Base-by-base conservation (phyloP, 2,329 filamentous ascomycete genomes). In the Colletotrichum salicis region DNA sequence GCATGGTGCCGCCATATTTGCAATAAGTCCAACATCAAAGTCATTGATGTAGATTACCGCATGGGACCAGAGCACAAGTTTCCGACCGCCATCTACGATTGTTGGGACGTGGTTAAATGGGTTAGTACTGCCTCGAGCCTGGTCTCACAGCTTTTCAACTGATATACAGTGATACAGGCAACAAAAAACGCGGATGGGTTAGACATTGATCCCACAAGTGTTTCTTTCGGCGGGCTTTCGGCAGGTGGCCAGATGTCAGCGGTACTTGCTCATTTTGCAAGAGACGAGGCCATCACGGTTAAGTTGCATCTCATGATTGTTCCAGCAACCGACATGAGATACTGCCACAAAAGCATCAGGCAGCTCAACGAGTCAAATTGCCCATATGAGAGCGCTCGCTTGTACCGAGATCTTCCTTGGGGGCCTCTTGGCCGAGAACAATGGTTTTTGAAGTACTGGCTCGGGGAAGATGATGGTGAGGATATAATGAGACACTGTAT, bases 251-350 rank as follows among this genome's bases (percentile, higher is more conserved):
- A 77, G 8, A 78, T 79, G 68, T 77, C 79, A 2, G 80, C 80
- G 10, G 79, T 82, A 0, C 70, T 82, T 45, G 76, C 79, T 1
- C 80, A 81, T 66, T 76, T 81, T 12, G 80, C 80, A 55, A 76
- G 80, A 24, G 79, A 82, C 48, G 76, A 79, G n/a, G 60, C 37
- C 0, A 55, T 77, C 27, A 69, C 76, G 3, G 74, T 82, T 33
- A 80, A 78, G 37, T 64, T 80, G 4, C 77, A 80, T 12, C 51
- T 80, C 31, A 75, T 80, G 73, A 75, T 80, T 5, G 79, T 80
- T 3, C 79, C 78, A 1, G 79, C 78, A 0, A 79, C 77, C 8
- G 78, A 80, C 45, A 79, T 80, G 78, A 75, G 79, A 3, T 80
- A 80, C 62, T 76, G 77, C 67, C 74, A 67, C 73, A 58, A 70